phyloP scores from a whole-genome alignment of 176 grass and related monocot genomes.

The Cenchrus purpureus region DNA sequence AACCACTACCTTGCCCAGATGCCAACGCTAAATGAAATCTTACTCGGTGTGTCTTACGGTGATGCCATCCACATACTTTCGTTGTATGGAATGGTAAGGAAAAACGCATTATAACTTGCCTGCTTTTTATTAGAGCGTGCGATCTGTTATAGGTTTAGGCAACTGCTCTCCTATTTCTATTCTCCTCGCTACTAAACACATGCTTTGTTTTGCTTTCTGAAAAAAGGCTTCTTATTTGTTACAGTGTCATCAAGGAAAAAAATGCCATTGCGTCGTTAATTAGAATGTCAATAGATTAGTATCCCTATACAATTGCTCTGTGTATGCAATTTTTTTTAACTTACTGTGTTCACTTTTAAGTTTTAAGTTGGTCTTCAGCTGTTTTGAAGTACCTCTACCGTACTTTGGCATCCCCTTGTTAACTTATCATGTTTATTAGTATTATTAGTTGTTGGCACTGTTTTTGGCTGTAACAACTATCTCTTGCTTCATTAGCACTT shows the following conservation, averaged over 20 bases:
- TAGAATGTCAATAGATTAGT: neutral
- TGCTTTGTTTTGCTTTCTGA: neutral
- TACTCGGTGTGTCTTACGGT: conserved; percentile 73
- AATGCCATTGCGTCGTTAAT: neutral
- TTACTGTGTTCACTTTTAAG: neutral
- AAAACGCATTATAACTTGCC: neutral
- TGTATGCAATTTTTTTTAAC: neutral
- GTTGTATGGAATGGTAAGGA: conserved; percentile 88
- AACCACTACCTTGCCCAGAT: conserved; percentile 82
- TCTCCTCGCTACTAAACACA: neutral
- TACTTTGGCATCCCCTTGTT: neutral
- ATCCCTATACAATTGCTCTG: neutral
- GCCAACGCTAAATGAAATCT: conserved; percentile 74
- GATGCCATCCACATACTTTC: conserved; percentile 93
- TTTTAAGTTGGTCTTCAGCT: neutral
- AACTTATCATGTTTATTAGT: conserved; percentile 6
- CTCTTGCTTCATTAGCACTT: conserved; percentile 11
- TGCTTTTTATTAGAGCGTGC: conserved; percentile 6
- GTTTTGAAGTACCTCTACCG: conserved; percentile 10
- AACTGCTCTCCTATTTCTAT: conserved; percentile 3
- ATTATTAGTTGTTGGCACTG: conserved; percentile 7
- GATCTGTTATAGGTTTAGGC: conserved; percentile 10
- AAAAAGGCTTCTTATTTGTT: conserved; percentile 7
- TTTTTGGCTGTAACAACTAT: neutral
- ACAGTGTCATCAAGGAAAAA: neutral